Evolutionary conservation across 2,329 filamentous ascomycete species (phyloP), one percentile per base, ranked within the genome.

Genomic region (Tolypocladium amazonense): DNA sequence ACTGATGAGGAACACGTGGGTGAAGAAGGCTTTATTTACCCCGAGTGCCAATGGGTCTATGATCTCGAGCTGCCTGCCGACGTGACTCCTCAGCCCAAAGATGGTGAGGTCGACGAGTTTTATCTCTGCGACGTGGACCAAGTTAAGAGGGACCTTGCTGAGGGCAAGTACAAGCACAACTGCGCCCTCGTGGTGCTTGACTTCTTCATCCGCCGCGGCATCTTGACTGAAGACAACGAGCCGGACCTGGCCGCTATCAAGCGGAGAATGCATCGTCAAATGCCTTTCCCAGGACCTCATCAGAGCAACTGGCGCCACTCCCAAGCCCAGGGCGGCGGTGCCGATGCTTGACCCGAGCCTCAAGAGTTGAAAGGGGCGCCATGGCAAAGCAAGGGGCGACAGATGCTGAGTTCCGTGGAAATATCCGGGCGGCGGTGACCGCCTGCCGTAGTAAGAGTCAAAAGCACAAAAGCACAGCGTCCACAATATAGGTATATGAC

Each of bases 11-110:
- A 85, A 39, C 86, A 90, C 3, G 90, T 91, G 14, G 92, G 92
- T 12, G 91, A 97, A 75, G 84, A 81, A 12, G 88, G 87, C 14
- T 79, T 95, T 68, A 80, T 96, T 70, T 93, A 96, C 75, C 94
- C 94, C 0, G 94, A 97, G 75, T 87, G 86, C 68, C 88, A 97
- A 75, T 97, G 92, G 78, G 79, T 96, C 53, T 99, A 94, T 75
- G 92, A 99, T 71, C 77, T 97, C 63, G 87, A 91, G 72, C 77
- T 99, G 63, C 82, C 87, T 2, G 74, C 77, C 6, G 84, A 86
- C 61, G 79, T 91, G 4, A 76, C 84, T 41, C 92, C 89, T 15
- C 82, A 81, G 70, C 92, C 93, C 23, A 87, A 88, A 61, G 94
- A 99, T 72, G 87, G 88, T 58, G 94, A 99, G 76, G 94, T 96